Percentiles rank a stretch among this genome's conserved stretches.
phyloP scores from a whole-genome alignment of 2,329 filamentous ascomycete species.

The Stemphylium vesicarium region DNA sequence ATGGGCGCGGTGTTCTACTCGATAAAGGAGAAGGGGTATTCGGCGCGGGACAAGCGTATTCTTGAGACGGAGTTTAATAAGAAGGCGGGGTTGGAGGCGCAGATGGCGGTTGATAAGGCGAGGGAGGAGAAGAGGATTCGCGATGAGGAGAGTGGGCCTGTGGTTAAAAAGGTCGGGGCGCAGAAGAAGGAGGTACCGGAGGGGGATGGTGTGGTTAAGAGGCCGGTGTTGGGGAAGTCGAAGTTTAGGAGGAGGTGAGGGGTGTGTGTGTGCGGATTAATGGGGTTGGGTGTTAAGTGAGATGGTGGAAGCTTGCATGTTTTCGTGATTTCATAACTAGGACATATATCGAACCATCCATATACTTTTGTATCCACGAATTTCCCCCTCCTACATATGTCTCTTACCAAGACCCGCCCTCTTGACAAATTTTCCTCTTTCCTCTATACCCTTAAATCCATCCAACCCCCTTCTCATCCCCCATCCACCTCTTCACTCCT shows the following conservation, averaged over 20 bases:
- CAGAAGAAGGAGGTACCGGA: slow-evolving; percentile 40
- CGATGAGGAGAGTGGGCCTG: slow-evolving; percentile 43
- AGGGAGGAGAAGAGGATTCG: slow-evolving; percentile 63
- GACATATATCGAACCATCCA: too few relatives aligned
- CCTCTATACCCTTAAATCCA: too few relatives aligned
- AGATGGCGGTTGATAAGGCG: slow-evolving; percentile 87
- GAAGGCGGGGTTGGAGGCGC: slow-evolving; percentile 89
- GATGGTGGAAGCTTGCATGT: too few relatives aligned
- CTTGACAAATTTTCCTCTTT: too few relatives aligned
- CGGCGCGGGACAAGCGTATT: slow-evolving; percentile 80
- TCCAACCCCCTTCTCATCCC: background rate
- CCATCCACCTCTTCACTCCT: background rate
- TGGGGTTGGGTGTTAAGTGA: too few relatives aligned
- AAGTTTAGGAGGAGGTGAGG: slow-evolving; percentile 31
- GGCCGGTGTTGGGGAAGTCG: slow-evolving; percentile 43
- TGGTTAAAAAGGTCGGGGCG: slow-evolving; percentile 32
- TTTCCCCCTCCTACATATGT: too few relatives aligned
- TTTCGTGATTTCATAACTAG: too few relatives aligned
- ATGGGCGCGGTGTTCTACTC: slow-evolving; percentile 97
- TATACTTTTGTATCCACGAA: too few relatives aligned
- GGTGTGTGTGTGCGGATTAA: background rate
- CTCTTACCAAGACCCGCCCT: too few relatives aligned
- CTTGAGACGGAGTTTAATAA: slow-evolving; percentile 91
- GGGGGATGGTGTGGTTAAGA: slow-evolving; percentile 50
- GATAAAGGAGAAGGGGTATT: slow-evolving; percentile 97